Percentiles rank a stretch among this genome's conserved stretches.
Conservation (phyloP, 768 basidiomycete genomes). For the Phylloporus sp. region DNA sequence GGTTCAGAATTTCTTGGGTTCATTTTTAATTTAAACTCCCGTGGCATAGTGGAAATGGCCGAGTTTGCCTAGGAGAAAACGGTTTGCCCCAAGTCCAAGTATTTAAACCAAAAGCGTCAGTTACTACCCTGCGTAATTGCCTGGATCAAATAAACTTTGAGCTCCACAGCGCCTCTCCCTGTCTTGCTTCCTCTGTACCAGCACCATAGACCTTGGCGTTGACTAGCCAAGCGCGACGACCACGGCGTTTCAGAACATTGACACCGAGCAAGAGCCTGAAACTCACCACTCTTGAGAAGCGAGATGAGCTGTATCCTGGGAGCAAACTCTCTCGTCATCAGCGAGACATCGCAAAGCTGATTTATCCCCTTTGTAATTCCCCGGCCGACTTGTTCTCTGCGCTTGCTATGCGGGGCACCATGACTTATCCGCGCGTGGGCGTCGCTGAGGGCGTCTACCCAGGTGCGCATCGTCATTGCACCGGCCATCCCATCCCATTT, state of each 20-base stretch:
- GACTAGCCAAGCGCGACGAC: background rate
- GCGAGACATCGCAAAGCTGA: conserved; percentile 44
- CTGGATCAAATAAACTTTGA: conserved; percentile 43
- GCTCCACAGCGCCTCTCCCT: conserved; percentile 50
- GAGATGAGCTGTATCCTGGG: conserved; percentile 53
- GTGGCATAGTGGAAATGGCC: too few relatives aligned
- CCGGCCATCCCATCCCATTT: conserved; percentile 45
- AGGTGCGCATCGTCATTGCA: conserved; percentile 50
- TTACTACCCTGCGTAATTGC: background rate
- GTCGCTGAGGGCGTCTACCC: conserved; percentile 46
- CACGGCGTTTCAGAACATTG: background rate
- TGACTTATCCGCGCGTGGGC: conserved; percentile 33
- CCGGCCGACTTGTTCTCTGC: conserved; percentile 42
- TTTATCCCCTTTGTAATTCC: conserved; percentile 52
- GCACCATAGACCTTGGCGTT: conserved; percentile 36
- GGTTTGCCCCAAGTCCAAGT: too few relatives aligned
- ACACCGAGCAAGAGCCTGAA: background rate
- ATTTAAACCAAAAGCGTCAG: background rate
- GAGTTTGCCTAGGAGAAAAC: too few relatives aligned
- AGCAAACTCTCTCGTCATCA: conserved; percentile 54
- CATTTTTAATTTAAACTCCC: too few relatives aligned
- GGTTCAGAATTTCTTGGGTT: too few relatives aligned
- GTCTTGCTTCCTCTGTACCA: conserved; percentile 48
- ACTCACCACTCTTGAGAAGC: conserved; percentile 47
- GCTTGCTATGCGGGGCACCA: conserved; percentile 17